These are phyloP conservation scores for Mycena belliarum DNA, from an alignment of 768 basidiomycete species.

Conservation along the genomic window DNA sequence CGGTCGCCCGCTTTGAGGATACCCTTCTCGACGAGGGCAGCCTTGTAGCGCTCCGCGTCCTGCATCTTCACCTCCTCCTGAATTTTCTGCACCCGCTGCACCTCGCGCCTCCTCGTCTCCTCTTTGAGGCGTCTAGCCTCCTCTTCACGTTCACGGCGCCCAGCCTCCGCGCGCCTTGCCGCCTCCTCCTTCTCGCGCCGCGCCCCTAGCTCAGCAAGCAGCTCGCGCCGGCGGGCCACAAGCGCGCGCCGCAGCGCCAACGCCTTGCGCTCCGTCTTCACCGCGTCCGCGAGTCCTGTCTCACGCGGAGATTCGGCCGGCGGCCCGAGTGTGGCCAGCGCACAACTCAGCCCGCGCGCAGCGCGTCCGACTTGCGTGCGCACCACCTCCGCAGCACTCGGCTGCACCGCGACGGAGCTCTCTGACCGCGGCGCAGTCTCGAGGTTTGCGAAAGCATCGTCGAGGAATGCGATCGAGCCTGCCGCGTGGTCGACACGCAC, in stretches of 20 bases:
- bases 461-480: slow-evolving; percentile 82
- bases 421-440: slow-evolving; percentile 30
- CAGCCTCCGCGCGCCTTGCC: slow-evolving; percentile 70
- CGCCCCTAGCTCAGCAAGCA: slow-evolving; percentile 79
- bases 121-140: slow-evolving; percentile 62
- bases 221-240: slow-evolving; percentile 81
- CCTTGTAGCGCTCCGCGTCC: slow-evolving; percentile 88
- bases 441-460: slow-evolving; percentile 62
- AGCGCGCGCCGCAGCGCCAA: slow-evolving; percentile 75
- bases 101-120: slow-evolving; percentile 62
- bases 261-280: slow-evolving; percentile 76
- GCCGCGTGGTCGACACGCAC: slow-evolving; percentile 88
- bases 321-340: slow-evolving; percentile 58
- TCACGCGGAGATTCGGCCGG: slow-evolving; percentile 40
- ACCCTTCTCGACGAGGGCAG: slow-evolving; percentile 79
- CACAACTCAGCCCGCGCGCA: slow-evolving; percentile 70
- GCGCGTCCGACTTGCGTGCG: slow-evolving; percentile 78
- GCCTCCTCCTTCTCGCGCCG: slow-evolving; percentile 90
- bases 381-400: slow-evolving; percentile 69
- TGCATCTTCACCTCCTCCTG: slow-evolving; percentile 77
- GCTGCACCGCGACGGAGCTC: slow-evolving; percentile 51
- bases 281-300: slow-evolving; percentile 58
- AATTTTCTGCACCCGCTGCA: slow-evolving; percentile 67
- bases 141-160: slow-evolving; percentile 68
- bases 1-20: slow-evolving; percentile 45